Evolutionary conservation across 208 protist species (phyloP).

Genomic region (Trypanosoma avium): DNA sequence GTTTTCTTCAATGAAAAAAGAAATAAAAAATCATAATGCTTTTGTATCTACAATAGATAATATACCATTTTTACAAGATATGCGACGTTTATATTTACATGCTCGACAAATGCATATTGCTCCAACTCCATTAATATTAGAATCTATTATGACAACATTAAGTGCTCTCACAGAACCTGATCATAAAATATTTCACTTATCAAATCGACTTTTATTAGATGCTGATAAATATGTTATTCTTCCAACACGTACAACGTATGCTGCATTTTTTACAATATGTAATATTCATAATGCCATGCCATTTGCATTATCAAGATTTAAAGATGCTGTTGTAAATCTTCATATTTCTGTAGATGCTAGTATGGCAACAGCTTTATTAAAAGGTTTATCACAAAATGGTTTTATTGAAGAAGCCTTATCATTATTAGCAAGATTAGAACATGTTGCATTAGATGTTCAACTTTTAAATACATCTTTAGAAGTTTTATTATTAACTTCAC

Average conservation of each 20-base stretch:
- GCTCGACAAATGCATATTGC: constrained; percentile 58
- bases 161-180: constrained; percentile 35
- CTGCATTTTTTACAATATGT: constrained; percentile 82
- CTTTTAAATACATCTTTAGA: constrained; percentile 84
- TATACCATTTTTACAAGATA: constrained; percentile 65
- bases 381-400: constrained; percentile 73
- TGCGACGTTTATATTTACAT: constrained; percentile 75
- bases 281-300: constrained; percentile 69
- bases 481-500: constrained; percentile 65
- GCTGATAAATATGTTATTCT: constrained; percentile 75
- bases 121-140: constrained; percentile 65
- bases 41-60: neutral
- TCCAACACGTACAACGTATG: constrained; percentile 80
- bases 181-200: constrained; percentile 51
- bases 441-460: constrained; percentile 67
- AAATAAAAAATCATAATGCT: neutral
- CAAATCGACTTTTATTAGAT: constrained; percentile 77
- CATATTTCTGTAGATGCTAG: constrained; percentile 65
- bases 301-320: constrained; percentile 65
- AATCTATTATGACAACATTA: constrained; percentile 78
- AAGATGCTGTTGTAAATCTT: constrained; percentile 63
- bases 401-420: constrained; percentile 80
- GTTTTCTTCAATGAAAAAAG: neutral
- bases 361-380: constrained; percentile 75
- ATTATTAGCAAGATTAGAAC: constrained; percentile 57